Evolutionary conservation across 2,329 filamentous ascomycete genomes (phyloP).

Genomic region (Pseudopithomyces chartarum): DNA sequence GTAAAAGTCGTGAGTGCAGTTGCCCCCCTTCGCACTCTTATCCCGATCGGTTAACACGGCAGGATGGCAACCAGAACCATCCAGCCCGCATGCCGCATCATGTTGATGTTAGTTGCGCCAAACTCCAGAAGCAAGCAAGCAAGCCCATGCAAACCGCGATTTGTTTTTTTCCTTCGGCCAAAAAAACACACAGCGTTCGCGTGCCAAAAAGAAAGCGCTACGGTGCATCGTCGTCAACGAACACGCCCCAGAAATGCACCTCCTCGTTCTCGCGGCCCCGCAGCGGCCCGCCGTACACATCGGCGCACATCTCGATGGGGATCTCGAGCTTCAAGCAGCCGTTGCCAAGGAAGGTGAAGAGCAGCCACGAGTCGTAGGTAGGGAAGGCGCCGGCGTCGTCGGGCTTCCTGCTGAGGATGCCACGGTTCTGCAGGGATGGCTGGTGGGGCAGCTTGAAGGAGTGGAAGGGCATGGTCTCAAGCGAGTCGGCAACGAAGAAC

Average conservation of each 20-base stretch:
- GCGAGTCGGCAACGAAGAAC: slow-evolving; percentile 41
- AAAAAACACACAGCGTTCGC: too few species aligned
- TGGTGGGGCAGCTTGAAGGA: slow-evolving; percentile 36
- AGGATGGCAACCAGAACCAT: slow-evolving; percentile 15
- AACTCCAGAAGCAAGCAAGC: slow-evolving; percentile 37
- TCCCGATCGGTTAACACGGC: background rate
- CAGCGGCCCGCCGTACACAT: slow-evolving; percentile 38
- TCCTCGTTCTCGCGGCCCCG: slow-evolving; percentile 40
- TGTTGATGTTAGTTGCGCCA: slow-evolving; percentile 22
- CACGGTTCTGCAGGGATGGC: slow-evolving; percentile 40
- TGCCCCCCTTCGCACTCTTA: slow-evolving; percentile 26
- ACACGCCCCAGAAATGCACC: slow-evolving; percentile 43
- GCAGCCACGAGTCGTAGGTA: slow-evolving; percentile 42
- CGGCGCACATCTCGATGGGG: slow-evolving; percentile 44
- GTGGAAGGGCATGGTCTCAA: slow-evolving; percentile 43
- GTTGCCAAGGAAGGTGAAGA: slow-evolving; percentile 44
- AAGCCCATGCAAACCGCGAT: too few species aligned
- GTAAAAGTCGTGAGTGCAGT: slow-evolving; percentile 37
- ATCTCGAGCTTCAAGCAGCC: slow-evolving; percentile 43
- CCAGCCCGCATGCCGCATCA: slow-evolving; percentile 9
- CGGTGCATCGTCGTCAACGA: slow-evolving; percentile 36
- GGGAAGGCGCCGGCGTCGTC: slow-evolving; percentile 38
- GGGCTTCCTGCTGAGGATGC: slow-evolving; percentile 37
- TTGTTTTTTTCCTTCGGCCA: too few species aligned
- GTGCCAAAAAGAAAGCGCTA: slow-evolving; percentile 27